These are phyloP conservation scores for Cyanidioschyzon merolae DNA, from an alignment of 23 red algal genomes.

Conservation along the genomic window DNA sequence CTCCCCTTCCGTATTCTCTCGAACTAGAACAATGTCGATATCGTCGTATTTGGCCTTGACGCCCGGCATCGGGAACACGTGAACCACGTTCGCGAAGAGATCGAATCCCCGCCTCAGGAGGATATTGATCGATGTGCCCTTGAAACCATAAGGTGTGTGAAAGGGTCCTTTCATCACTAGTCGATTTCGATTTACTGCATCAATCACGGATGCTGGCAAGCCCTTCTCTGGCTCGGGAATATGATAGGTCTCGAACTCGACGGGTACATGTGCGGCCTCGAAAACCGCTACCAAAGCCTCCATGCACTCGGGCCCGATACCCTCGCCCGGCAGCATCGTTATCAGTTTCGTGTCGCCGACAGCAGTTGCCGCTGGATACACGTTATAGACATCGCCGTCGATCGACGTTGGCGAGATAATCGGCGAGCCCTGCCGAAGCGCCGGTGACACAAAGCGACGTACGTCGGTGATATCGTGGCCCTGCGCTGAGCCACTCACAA, in stretches of 20 bases:
- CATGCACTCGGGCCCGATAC: conserved; percentile 92
- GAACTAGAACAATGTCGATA: conserved; percentile 86
- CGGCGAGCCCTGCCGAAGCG: neutral
- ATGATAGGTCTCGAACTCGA: conserved; percentile 65
- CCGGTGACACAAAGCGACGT: neutral
- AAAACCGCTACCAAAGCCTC: conserved; percentile 65
- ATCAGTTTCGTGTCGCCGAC: conserved; percentile 21
- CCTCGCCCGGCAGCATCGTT: conserved; percentile 96
- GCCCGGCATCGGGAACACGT: conserved; percentile 73
- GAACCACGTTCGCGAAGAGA: conserved; percentile 90
- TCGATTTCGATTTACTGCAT: conserved; percentile 68
- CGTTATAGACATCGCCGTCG: conserved; percentile 12
- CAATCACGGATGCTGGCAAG: conserved; percentile 53
- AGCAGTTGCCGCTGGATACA: conserved; percentile 1
- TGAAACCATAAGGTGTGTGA: conserved; percentile 87
- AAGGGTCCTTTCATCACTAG: conserved; percentile 93
- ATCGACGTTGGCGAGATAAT: conserved; percentile 8
- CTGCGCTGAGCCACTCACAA: no score
- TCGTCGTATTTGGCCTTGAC: conserved; percentile 81
- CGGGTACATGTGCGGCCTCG: conserved; percentile 63
- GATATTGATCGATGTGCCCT: conserved; percentile 81
- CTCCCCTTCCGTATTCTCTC: conserved; percentile 99
- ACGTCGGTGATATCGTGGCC: neutral
- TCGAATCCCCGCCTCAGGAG: conserved; percentile 71
- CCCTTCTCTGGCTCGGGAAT: conserved; percentile 60